Evolutionary conservation across 1,284 basidiomycete genomes (phyloP).

Genomic region (Melampsora americana): DNA sequence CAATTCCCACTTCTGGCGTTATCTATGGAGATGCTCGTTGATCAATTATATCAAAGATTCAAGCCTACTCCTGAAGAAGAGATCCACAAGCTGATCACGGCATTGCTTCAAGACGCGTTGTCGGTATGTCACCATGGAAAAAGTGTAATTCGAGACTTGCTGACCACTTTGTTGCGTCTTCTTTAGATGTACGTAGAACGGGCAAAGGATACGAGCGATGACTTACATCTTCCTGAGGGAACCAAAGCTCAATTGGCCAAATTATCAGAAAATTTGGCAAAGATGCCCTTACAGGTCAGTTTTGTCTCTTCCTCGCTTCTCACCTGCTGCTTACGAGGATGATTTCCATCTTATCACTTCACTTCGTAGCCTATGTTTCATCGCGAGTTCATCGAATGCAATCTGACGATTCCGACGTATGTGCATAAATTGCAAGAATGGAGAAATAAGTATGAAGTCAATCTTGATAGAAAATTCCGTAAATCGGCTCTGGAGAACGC

Average conservation of each 20-base stretch:
- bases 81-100: slow-evolving; percentile 83
- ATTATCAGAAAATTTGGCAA: slow-evolving; percentile 5
- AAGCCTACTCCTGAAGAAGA: slow-evolving; percentile 91
- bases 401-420: slow-evolving; percentile 80
- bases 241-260: slow-evolving; percentile 28
- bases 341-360: too few species aligned
- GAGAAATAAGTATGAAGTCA: slow-evolving; percentile 85
- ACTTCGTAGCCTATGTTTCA: slow-evolving; percentile 73
- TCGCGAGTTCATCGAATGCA: slow-evolving; percentile 80
- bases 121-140: slow-evolving; percentile 52
- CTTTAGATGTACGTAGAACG: slow-evolving; percentile 37
- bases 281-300: slow-evolving; percentile 49
- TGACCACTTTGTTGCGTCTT: background rate
- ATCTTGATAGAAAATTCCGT: slow-evolving; percentile 76
- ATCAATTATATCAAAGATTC: slow-evolving; percentile 88
- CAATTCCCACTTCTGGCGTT: slow-evolving; percentile 91
- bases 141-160: slow-evolving; percentile 4
- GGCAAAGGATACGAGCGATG: slow-evolving; percentile 35
- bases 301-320: too few species aligned
- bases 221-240: slow-evolving; percentile 34
- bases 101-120: slow-evolving; percentile 68
- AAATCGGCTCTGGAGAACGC: slow-evolving; percentile 82
- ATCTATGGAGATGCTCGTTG: slow-evolving; percentile 95
- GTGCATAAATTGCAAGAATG: slow-evolving; percentile 84
- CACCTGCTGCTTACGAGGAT: too few species aligned